Evolutionary conservation across 345 rosid genomes (phyloP).

Genomic region (Heritiera fomes): DNA sequence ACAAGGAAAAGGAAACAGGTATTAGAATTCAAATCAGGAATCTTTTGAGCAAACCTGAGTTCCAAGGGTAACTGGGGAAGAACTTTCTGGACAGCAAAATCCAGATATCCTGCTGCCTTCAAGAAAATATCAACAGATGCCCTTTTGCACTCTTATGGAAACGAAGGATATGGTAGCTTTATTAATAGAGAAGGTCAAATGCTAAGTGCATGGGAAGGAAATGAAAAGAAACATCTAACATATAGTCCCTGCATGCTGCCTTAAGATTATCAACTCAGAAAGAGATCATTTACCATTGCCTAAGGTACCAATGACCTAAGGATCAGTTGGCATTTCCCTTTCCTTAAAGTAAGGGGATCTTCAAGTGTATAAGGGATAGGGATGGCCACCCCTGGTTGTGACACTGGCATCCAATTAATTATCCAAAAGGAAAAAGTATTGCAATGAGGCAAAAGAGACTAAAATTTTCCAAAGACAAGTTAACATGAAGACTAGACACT

Average conservation of each 20-base stretch:
- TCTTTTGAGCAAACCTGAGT: slow-evolving; percentile 41
- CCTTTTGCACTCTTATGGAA: slow-evolving; percentile 48
- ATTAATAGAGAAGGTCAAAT: not conserved
- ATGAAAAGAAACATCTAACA: not conserved
- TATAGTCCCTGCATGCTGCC: not conserved
- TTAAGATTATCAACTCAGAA: not conserved
- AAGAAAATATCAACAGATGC: slow-evolving; percentile 59
- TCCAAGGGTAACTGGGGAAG: slow-evolving; percentile 55
- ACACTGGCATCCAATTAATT: not conserved
- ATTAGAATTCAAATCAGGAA: not conserved
- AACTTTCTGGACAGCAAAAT: slow-evolving; percentile 58
- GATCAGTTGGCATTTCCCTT: slow-evolving; percentile 1
- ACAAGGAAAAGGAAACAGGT: not conserved
- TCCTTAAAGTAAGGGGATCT: slow-evolving; percentile 13
- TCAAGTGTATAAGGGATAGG: not conserved
- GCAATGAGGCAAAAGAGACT: slow-evolving; percentile 10
- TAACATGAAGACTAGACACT: not conserved
- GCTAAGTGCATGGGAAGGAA: not conserved
- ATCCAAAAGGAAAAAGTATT: not conserved
- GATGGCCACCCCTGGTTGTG: slow-evolving; percentile 15
- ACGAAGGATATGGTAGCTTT: slow-evolving; percentile 10
- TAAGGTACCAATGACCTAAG: not conserved
- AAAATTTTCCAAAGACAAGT: not conserved
- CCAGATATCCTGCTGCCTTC: slow-evolving; percentile 71
- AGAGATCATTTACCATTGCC: slow-evolving; percentile 10